These are phyloP conservation scores for Solidago caesia DNA, from an alignment of 129 eudicot species.

Conservation along the genomic window DNA sequence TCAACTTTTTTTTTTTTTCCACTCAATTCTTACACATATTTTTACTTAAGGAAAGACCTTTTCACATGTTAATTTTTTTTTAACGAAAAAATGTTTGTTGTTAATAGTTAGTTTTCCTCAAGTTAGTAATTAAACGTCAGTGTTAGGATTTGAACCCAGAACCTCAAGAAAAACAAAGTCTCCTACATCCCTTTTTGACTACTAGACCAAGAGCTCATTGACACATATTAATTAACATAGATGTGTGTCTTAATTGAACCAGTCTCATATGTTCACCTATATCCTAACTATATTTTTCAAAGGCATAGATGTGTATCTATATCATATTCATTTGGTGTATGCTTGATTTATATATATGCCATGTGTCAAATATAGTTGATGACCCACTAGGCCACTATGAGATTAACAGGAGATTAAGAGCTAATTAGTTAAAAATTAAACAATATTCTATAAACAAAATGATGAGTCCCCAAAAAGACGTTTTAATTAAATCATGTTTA, in stretches of 20 bases:
- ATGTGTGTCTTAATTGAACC: neutral
- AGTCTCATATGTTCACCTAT: neutral
- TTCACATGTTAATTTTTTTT: no score
- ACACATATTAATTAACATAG: no score
- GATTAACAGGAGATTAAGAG: neutral
- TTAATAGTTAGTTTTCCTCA: no score
- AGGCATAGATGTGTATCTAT: neutral
- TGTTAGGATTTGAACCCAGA: no score
- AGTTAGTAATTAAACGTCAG: no score
- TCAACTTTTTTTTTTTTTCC: no score
- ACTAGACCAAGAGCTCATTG: no score
- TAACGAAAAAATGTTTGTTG: no score
- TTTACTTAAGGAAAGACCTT: no score
- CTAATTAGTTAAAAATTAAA: constrained; percentile 3
- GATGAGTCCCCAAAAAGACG: constrained; percentile 19
- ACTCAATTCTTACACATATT: no score
- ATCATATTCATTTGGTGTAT: neutral
- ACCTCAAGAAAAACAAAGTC: no score
- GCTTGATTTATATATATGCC: constrained; percentile 4
- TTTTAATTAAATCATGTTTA: constrained; percentile 4
- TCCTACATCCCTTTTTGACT: no score
- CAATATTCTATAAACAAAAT: constrained; percentile 7
- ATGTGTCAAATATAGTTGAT: constrained; percentile 12
- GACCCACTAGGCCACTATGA: constrained; percentile 2
- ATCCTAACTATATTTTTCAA: neutral